phyloP scores from a whole-genome alignment of 768 basidiomycete genomes.

The Trichaptum fuscoviolaceum region DNA sequence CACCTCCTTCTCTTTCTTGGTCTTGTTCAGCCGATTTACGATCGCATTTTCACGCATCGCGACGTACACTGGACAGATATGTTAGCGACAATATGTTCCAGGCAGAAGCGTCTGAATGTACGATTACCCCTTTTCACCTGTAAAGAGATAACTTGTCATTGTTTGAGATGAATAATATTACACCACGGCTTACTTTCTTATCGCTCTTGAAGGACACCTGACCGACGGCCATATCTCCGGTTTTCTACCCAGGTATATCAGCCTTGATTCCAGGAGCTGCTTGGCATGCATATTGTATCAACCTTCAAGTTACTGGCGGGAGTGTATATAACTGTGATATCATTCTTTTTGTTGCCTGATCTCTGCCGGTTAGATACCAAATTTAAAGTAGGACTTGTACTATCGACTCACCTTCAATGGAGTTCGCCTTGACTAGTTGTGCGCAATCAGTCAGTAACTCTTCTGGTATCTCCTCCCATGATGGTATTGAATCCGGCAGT shows the following conservation, averaged over 20 bases:
- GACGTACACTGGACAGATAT: constrained; percentile 55
- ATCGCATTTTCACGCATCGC: constrained; percentile 79
- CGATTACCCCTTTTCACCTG: constrained; percentile 83
- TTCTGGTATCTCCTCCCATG: constrained; percentile 86
- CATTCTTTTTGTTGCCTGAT: constrained; percentile 92
- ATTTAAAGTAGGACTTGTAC: neutral
- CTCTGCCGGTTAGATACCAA: no score
- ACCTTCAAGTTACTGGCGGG: constrained; percentile 92
- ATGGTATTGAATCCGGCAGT: constrained; percentile 61
- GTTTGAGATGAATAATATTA: neutral
- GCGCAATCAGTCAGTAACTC: constrained; percentile 78
- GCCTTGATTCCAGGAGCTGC: no score
- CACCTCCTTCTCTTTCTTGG: constrained; percentile 76
- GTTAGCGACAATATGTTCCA: neutral
- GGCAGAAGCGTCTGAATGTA: neutral
- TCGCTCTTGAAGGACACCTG: constrained; percentile 94
- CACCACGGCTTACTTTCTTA: constrained; percentile 53
- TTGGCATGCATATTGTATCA: no score
- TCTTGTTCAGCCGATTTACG: constrained; percentile 92
- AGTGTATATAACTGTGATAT: constrained; percentile 90
- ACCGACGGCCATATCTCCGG: constrained; percentile 95
- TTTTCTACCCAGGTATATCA: constrained; percentile 56
- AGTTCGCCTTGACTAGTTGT: constrained; percentile 96
- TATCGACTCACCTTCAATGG: constrained; percentile 71
- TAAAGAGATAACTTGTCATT: neutral